Evolutionary conservation across 1,284 basidiomycete genomes (phyloP).

Genomic region (Schizophyllum commune): DNA sequence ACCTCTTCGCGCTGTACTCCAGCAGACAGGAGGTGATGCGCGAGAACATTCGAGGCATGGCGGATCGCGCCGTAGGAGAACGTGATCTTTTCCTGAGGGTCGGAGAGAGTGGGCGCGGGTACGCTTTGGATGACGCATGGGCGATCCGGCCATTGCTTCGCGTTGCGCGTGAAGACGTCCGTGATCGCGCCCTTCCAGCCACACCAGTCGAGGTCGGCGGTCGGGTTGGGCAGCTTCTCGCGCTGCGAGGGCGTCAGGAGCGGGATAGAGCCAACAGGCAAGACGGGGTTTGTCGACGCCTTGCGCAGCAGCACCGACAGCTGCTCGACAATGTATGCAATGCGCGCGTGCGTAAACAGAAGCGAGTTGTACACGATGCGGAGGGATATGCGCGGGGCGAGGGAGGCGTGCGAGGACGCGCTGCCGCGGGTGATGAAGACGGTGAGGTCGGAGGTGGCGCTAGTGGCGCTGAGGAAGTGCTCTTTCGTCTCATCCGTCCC

Average conservation of each 20-base stretch:
- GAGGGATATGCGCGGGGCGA: constrained; percentile 76
- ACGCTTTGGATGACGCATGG: constrained; percentile 81
- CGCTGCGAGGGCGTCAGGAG: constrained; percentile 74
- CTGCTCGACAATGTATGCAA: constrained; percentile 80
- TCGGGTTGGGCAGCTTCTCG: constrained; percentile 75
- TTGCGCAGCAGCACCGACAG: constrained; percentile 77
- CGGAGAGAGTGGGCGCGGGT: constrained; percentile 32
- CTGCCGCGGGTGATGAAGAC: constrained; percentile 63
- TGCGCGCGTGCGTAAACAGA: constrained; percentile 79
- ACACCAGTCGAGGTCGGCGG: constrained; percentile 92
- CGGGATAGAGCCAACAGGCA: constrained; percentile 68
- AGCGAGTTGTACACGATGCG: constrained; percentile 93
- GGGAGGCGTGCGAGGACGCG: constrained; percentile 60
- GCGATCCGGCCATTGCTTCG: constrained; percentile 66
- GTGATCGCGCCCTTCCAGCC: constrained; percentile 96
- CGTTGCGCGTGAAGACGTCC: constrained; percentile 85
- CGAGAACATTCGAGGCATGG: constrained; percentile 82
- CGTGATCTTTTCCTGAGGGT: constrained; percentile 46
- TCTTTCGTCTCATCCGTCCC: constrained; percentile 73
- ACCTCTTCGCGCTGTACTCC: constrained; percentile 93
- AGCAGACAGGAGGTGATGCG: constrained; percentile 82
- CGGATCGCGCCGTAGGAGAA: constrained; percentile 84
- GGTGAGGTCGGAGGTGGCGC: constrained; percentile 87
- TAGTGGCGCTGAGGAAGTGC: constrained; percentile 73
- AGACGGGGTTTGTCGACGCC: constrained; percentile 56